Base-by-base conservation (phyloP, 2,329 filamentous ascomycete genomes). In the Fonsecaea nubica region DNA sequence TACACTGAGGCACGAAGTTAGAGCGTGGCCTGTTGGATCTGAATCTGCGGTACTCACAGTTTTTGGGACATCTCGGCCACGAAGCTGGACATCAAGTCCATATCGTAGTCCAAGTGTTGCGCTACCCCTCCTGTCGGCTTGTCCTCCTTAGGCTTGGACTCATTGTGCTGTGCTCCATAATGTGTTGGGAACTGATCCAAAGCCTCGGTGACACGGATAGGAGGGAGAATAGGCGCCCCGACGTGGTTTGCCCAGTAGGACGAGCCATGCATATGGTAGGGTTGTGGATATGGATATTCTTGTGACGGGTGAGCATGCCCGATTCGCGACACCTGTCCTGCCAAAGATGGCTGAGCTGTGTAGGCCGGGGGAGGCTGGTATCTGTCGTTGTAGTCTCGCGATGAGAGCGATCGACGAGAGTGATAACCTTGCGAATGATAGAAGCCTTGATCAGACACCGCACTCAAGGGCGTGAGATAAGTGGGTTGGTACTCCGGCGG, bases 41-140 rank as follows among this genome's bases (percentile, higher is more conserved):
- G 2, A 13, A 15, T 15, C n/a, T 12, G 38, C 35, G 9, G 40
- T 35, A 70, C 85, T 85, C 87, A 89, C 86, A 91, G 86, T 83
- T 86, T 85, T 79, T 90, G 85, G 68, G 93, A 89, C 88, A 94
- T 96, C 77, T 96, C 92, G 69, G 92, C 90, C 77, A 97, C 93
- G 80, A 96, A 97, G 77, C 96, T 92, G 70, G 92, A 90, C 93
- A 97, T 97, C 79, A 91, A 85, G 77, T 96, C 92, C 88, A 97
- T 94, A 80, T 97, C 93, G 79, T 97, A 97, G 83, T 97, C 93
- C 80, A 97, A 87, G 81, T 96, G 91, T 75, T 92, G 92, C 74
- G 93, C 95, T 45, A 97, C 93, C 74, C 93, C 93, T 77, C 93
- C 93, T 63, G 86, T 86, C n/a, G 86, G 81, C 77, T 89, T 89